These are phyloP conservation scores for Scopulariopsis brevicaulis DNA, from an alignment of 2,329 filamentous ascomycete species.

Conservation along the genomic window DNA sequence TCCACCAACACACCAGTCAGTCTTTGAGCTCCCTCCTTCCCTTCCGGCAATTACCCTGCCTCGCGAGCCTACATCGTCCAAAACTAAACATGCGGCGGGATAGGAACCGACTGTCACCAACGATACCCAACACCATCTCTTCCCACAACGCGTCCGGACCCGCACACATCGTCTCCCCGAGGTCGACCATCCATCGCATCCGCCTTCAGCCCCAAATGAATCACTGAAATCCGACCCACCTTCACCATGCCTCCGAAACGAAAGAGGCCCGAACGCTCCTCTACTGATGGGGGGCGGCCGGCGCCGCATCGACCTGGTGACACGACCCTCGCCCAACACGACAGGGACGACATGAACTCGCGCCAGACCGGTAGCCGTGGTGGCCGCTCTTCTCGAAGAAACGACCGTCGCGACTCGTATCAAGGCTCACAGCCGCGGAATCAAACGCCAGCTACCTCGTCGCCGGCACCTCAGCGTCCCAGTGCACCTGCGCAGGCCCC, in stretches of 20 bases:
- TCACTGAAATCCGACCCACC: not conserved
- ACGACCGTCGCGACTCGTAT: constrained; percentile 41
- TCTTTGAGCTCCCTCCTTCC: not conserved
- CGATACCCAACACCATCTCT: not conserved
- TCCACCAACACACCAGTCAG: not conserved
- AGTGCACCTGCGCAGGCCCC: constrained; percentile 5
- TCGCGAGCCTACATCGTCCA: not conserved
- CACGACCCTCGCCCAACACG: constrained; percentile 43
- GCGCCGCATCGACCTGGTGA: constrained; percentile 53
- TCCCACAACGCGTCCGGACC: not conserved
- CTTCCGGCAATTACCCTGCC: not conserved
- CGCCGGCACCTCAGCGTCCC: not conserved
- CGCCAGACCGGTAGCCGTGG: constrained; percentile 23
- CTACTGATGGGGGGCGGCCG: constrained; percentile 39
- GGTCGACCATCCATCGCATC: not conserved
- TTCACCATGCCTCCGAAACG: constrained; percentile 45
- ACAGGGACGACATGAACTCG: constrained; percentile 29
- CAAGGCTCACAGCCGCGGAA: constrained; percentile 15
- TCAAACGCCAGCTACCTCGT: not conserved
- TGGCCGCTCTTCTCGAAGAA: constrained; percentile 31
- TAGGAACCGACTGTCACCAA: not conserved
- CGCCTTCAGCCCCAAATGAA: constrained; percentile 1
- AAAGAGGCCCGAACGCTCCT: constrained; percentile 42
- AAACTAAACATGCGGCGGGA: not conserved
- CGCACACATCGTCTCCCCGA: constrained; percentile 7